Conservation (phyloP, 2,329 filamentous ascomycete genomes). For the Colletotrichum ledebouriae region DNA sequence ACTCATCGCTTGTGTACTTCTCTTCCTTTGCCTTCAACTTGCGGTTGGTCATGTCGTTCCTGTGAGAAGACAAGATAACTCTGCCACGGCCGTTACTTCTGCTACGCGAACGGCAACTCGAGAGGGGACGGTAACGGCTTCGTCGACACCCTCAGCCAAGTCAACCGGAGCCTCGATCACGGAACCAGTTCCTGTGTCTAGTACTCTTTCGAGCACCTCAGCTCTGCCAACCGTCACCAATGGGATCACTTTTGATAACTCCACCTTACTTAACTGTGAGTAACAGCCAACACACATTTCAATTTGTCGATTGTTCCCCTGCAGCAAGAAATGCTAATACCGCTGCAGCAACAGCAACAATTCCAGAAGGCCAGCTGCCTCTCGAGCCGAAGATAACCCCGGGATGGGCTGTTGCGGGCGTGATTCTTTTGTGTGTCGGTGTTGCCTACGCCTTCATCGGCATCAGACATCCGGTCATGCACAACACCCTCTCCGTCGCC, state of each 20-base stretch:
- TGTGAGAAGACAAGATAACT: slow-evolving; percentile 52
- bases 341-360: slow-evolving; percentile 58
- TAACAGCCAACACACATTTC: background rate
- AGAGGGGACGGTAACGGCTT: slow-evolving; percentile 7
- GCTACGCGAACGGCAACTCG: slow-evolving; percentile 24
- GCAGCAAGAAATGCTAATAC: slow-evolving; percentile 16
- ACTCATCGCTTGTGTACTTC: slow-evolving; percentile 55
- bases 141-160: slow-evolving; percentile 1
- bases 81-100: slow-evolving; percentile 44
- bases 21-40: slow-evolving; percentile 55
- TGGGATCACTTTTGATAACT: slow-evolving; percentile 46
- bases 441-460: slow-evolving; percentile 79
- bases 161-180: slow-evolving; percentile 24
- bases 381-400: slow-evolving; percentile 82
- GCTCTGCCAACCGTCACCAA: slow-evolving; percentile 33
- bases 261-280: slow-evolving; percentile 54
- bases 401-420: slow-evolving; percentile 82
- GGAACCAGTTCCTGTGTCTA: background rate
- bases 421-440: slow-evolving; percentile 82
- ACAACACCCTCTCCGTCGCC: slow-evolving; percentile 84
- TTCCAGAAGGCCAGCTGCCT: slow-evolving; percentile 72
- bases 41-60: slow-evolving; percentile 52
- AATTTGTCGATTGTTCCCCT: background rate
- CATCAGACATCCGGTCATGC: slow-evolving; percentile 84
- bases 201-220: slow-evolving; percentile 27